Evolutionary conservation across 148 eudicot genomes (phyloP), one percentile per base, ranked within the genome.

Genomic region (Silene conica): DNA sequence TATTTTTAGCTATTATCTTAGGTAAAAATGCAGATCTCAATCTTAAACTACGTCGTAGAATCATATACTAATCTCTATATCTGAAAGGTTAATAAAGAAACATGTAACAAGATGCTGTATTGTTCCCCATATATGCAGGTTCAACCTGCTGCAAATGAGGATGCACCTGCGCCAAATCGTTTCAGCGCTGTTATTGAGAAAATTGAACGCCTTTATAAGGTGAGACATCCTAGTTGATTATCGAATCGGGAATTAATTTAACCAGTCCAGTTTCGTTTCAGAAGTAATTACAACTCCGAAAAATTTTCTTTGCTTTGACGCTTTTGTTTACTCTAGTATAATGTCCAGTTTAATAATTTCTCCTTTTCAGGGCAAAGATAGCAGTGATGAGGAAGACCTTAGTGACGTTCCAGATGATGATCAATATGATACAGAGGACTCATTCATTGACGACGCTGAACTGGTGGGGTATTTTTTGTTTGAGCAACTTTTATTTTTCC

Each of bases 361-460:
- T 13, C 45, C 46, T 73, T 80, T 60, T 77, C 78, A 92, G 97
- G 97, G 97, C 2, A 88, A 92, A 76, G 90, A 90, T 73, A 96
- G 97, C 73, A 88, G 94, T 77, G 97, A 92, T 63, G 99, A 92
- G 55, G 99, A 92, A 85, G 99, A 96, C 76, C 91, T 92, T 66
- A 79, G 80, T 81, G 90, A 87, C 76, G 79, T 90, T 67, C 99
- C 99, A 20, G 96, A 89, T 78, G 99, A 96, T 73, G 99, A 96
- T 84, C 95, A 92, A 71, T 96, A 96, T 83, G 99, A 96, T 80
- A 92, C 99, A 4, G 99, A 92, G 57, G 99, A 96, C 83, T 96
- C 99, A 20, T 96, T 96, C 77, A 96, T 96, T 74, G 99, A 96
- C 76, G 99, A 96, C 72, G 76, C 84, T 22, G 99, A 96, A 80